Percentiles rank a stretch among this genome's conserved stretches.
These are phyloP conservation scores for Pharnaceum exiguum DNA, from an alignment of 148 eudicot genomes.

Conservation along the genomic window DNA sequence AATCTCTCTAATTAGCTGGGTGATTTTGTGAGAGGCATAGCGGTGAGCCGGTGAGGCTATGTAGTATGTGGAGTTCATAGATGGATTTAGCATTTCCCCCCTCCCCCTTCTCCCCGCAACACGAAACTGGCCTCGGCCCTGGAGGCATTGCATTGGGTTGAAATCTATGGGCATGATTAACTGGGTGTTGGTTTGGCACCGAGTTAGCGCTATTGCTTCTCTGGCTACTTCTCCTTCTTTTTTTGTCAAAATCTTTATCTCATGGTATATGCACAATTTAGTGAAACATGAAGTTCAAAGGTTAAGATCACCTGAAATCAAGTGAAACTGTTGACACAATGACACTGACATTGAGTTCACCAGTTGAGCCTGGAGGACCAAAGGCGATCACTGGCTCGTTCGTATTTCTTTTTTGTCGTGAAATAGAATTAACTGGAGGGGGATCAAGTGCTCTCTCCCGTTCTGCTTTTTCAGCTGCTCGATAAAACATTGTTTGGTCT, in stretches of 20 bases:
- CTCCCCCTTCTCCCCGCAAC: too few relatives aligned
- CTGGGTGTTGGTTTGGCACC: too few relatives aligned
- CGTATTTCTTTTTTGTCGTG: constrained; percentile 34
- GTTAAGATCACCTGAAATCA: constrained; percentile 66
- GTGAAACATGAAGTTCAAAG: background rate
- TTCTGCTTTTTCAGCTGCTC: constrained; percentile 66
- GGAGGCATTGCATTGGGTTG: too few relatives aligned
- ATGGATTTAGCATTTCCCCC: too few relatives aligned
- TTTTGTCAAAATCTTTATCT: background rate
- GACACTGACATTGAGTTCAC: constrained; percentile 95
- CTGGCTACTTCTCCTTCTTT: background rate
- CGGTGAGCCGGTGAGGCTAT: too few relatives aligned
- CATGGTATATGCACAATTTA: background rate
- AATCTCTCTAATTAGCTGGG: too few relatives aligned
- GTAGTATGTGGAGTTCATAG: too few relatives aligned
- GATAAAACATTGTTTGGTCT: constrained; percentile 64
- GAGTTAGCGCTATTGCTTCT: too few relatives aligned
- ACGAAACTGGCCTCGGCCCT: too few relatives aligned
- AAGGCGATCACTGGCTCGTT: constrained; percentile 87
- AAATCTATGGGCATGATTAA: too few relatives aligned
- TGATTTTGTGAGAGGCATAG: too few relatives aligned
- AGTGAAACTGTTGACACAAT: constrained; percentile 71
- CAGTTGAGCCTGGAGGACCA: constrained; percentile 87
- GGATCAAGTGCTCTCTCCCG: constrained; percentile 67
- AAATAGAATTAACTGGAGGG: constrained; percentile 30